These are phyloP conservation scores for Poa annua DNA, from an alignment of 176 grass and related monocot species.

Conservation along the genomic window DNA sequence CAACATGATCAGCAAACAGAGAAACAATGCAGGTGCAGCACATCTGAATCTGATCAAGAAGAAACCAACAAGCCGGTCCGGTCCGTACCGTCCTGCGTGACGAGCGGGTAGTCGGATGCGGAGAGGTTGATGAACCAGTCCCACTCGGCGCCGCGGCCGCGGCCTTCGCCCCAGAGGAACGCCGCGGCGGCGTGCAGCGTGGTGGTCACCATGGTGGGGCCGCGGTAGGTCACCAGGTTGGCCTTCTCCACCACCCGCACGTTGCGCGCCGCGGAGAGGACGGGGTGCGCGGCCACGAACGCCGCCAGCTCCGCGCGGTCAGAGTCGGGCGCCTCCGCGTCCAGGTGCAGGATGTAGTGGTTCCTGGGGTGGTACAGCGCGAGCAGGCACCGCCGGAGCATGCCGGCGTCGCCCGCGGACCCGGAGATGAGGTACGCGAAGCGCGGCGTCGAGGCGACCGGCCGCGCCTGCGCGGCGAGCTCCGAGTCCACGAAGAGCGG, in stretches of 20 bases:
- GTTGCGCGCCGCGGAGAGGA: slow-evolving; percentile 51
- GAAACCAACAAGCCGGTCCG: neutral
- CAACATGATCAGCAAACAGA: neutral
- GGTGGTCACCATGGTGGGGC: slow-evolving; percentile 91
- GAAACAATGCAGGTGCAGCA: neutral
- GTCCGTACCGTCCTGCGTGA: slow-evolving; percentile 72
- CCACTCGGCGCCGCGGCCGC: slow-evolving; percentile 45
- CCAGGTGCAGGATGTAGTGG: slow-evolving; percentile 85
- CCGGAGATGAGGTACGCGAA: slow-evolving; percentile 86
- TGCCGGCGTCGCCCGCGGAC: slow-evolving; percentile 50
- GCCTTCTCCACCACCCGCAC: slow-evolving; percentile 70
- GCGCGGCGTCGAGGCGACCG: slow-evolving; percentile 27
- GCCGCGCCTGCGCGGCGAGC: slow-evolving; percentile 29
- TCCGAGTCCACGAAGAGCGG: slow-evolving; percentile 55
- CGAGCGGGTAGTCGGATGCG: slow-evolving; percentile 81
- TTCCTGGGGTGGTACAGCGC: slow-evolving; percentile 83
- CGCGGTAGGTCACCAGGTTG: slow-evolving; percentile 84
- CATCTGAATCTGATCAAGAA: no score
- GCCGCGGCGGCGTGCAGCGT: slow-evolving; percentile 74
- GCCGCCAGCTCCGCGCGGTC: slow-evolving; percentile 52
- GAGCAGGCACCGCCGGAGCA: slow-evolving; percentile 63
- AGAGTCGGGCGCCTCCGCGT: slow-evolving; percentile 60
- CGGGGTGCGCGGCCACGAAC: slow-evolving; percentile 57
- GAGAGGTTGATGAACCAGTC: slow-evolving; percentile 96
- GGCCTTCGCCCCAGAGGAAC: slow-evolving; percentile 52